Base-by-base conservation (phyloP, 768 basidiomycete species). In the Pleurotus platypus region DNA sequence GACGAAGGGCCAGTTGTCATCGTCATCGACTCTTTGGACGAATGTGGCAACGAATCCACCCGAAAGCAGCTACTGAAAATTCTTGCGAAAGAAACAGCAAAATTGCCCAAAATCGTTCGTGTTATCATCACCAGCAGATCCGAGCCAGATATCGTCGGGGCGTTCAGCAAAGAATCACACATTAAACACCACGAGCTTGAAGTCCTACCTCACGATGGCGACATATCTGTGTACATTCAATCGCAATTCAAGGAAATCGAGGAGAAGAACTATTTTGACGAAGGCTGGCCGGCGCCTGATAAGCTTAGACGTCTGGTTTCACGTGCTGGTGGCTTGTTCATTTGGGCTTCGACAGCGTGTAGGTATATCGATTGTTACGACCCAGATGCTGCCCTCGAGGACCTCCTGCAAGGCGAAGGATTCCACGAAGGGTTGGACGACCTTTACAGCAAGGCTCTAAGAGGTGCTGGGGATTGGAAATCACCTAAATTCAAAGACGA, bases 21-120 rank as follows among this genome's bases (percentile, higher is more conserved):
- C 45, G 57, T 67, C 24, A 26, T 67, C 15, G 66, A 67, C 58
- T 66, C 64, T n/a, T 46, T 67, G 4, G 66, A 67, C 51, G 66
- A 66, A 58, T 66, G 66, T 37, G 66, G 60, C 12, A 42, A 58
- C 27, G 18, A 16, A 3, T 6, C 11, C 1, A 49, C 55, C 16
- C 56, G 66, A 9, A 30, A 50, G 2, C 53, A n/a, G 13, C 54
- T 67, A 1, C 15, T 67, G 22, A 26, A 37, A 9, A 20, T 62
- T 20, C 49, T 67, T 12, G 51, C 57, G 4, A n/a, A 51, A 3
- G 60, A 66, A 6, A 46, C 57, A 4, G 22, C 39, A 1, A 54
- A 57, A 8, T 39, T 66, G 22, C 63, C 66, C 5, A 3, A 26
- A 12, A 27, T 24, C 9, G 60, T 66, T 27, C 62, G 63, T 13